Conservation (phyloP, 2,329 filamentous ascomycete genomes). For the Fusarium neocosmosporiellum region DNA sequence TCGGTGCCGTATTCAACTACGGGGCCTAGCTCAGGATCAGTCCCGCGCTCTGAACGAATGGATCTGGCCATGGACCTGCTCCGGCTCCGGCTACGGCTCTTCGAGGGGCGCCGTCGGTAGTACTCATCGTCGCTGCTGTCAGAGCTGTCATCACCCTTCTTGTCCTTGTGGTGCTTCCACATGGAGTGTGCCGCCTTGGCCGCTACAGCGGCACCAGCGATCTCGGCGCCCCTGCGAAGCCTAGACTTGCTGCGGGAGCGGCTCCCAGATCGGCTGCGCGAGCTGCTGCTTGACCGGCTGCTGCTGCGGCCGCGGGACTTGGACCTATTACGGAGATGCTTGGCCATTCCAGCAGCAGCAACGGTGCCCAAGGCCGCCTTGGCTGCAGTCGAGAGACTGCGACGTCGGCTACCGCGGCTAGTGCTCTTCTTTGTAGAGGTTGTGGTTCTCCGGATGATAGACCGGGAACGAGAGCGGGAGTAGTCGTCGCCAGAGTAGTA, state of each 20-base stretch:
- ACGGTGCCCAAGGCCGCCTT: conserved; percentile 69
- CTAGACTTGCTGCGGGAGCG: conserved; percentile 59
- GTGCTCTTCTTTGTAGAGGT: conserved; percentile 55
- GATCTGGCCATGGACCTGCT: conserved; percentile 65
- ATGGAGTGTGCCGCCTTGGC: conserved; percentile 71
- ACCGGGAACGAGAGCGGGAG: conserved; percentile 56
- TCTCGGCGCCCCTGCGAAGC: conserved; percentile 67
- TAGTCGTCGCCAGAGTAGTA: conserved; percentile 56
- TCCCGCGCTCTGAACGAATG: conserved; percentile 62
- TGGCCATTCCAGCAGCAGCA: conserved; percentile 67
- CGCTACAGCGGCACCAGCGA: conserved; percentile 69
- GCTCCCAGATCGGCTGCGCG: conserved; percentile 37
- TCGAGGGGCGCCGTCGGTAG: conserved; percentile 49
- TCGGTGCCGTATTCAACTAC: conserved; percentile 74
- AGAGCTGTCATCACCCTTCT: conserved; percentile 61
- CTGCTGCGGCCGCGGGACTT: conserved; percentile 46
- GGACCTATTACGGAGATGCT: conserved; percentile 68
- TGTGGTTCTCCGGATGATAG: conserved; percentile 48
- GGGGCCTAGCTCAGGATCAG: conserved; percentile 74
- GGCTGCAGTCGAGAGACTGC: conserved; percentile 61
- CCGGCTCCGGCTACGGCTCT: conserved; percentile 53
- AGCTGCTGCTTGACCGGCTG: conserved; percentile 40
- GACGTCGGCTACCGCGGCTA: conserved; percentile 51
- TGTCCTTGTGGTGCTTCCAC: conserved; percentile 70
- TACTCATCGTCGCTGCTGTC: conserved; percentile 51